These are phyloP conservation scores for Mariannaea sp. DNA, from an alignment of 2,329 filamentous ascomycete genomes.

Conservation along the genomic window DNA sequence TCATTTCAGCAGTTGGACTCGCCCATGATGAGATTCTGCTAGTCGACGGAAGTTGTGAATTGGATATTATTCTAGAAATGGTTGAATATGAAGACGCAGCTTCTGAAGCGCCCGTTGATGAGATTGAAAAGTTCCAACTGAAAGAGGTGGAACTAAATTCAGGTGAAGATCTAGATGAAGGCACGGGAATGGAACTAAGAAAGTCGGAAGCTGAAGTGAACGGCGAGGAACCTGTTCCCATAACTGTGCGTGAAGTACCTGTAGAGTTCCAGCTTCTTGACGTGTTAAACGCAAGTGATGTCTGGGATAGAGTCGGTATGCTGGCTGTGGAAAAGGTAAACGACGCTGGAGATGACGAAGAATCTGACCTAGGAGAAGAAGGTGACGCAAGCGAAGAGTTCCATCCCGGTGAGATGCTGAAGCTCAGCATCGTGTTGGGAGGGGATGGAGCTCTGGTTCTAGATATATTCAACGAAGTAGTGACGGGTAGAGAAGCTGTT, in stretches of 20 bases:
- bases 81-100: not conserved
- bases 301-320: too few species aligned
- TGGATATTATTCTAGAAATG: not conserved
- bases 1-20: not conserved
- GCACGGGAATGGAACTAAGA: not conserved
- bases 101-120: not conserved
- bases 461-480: too few species aligned
- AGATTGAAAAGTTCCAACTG: not conserved
- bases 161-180: not conserved
- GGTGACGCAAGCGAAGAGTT: too few species aligned
- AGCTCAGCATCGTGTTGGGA: too few species aligned
- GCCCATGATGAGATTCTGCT: not conserved
- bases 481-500: too few species aligned
- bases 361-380: too few species aligned
- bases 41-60: not conserved
- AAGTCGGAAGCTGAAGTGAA: not conserved
- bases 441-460: too few species aligned
- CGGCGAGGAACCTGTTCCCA: not conserved
- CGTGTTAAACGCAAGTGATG: not conserved
- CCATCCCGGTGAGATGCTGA: too few species aligned
- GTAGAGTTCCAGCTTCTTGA: not conserved
- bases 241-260: not conserved
- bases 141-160: not conserved
- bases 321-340: too few species aligned
- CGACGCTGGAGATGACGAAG: too few species aligned